A percentile compares a stretch with the other conserved stretches of the same genome.
phyloP scores from a whole-genome alignment of 345 rosid genomes.

The Corchorus capsularis region DNA sequence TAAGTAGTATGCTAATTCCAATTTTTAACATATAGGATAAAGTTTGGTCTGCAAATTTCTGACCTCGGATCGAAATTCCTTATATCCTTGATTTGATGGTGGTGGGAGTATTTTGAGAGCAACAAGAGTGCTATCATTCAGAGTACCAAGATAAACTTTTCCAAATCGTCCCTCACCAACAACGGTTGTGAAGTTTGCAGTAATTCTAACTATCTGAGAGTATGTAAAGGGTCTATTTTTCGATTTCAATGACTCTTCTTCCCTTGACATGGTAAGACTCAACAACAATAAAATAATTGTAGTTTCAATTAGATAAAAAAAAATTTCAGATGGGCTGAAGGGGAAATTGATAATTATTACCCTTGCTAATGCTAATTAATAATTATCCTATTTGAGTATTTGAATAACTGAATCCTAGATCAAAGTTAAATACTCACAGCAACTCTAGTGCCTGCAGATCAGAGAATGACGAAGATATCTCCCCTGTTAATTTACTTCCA shows the following conservation, averaged over 20 bases:
- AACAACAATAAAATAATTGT: no score
- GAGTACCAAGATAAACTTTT: constrained; percentile 11
- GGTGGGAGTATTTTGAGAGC: constrained; percentile 1
- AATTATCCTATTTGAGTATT: no score
- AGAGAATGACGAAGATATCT: constrained; percentile 18
- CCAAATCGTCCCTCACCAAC: constrained; percentile 14
- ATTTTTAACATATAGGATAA: background rate
- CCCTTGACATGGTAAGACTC: constrained; percentile 27
- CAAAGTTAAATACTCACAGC: constrained; percentile 40
- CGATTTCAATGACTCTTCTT: constrained; percentile 15
- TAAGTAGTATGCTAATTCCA: background rate
- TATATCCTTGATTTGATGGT: constrained; percentile 3
- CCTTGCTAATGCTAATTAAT: no score
- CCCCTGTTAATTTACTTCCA: constrained; percentile 36
- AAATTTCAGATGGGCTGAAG: no score
- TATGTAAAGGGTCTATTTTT: constrained; percentile 25
- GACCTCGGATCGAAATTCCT: constrained; percentile 13
- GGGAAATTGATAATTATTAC: no score
- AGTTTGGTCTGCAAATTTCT: background rate
- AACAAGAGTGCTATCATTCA: background rate
- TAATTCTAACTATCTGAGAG: constrained; percentile 22
- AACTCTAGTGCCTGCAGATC: constrained; percentile 25
- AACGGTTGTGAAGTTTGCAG: background rate
- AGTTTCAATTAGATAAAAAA: no score
- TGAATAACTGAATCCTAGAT: no score